These are phyloP conservation scores for Stromatinia cepivora DNA, from an alignment of 2,329 filamentous ascomycete species.

Conservation along the genomic window DNA sequence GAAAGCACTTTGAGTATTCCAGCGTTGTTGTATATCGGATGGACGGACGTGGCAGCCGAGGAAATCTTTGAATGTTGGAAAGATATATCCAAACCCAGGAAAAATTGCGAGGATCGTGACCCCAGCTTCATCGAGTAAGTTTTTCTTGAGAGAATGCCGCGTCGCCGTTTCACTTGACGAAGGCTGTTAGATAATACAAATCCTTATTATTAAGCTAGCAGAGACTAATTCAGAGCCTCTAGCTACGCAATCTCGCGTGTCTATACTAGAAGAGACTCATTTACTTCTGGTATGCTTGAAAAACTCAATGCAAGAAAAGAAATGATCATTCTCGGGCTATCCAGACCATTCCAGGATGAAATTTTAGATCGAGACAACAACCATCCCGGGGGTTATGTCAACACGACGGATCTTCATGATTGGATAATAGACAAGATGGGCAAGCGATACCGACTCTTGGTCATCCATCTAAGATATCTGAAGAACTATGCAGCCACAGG, in stretches of 20 bases:
- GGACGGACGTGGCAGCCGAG: neutral
- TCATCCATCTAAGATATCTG: neutral
- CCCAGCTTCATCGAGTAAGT: conserved; percentile 13
- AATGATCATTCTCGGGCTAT: neutral
- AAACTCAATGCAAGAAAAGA: neutral
- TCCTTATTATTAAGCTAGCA: neutral
- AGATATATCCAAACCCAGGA: neutral
- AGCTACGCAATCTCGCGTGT: neutral
- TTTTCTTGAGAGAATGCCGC: neutral
- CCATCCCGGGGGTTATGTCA: neutral
- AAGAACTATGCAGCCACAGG: conserved; percentile 9
- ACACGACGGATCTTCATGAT: neutral
- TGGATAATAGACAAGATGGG: conserved; percentile 5
- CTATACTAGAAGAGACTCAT: neutral
- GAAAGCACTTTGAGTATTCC: neutral
- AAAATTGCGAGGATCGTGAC: neutral
- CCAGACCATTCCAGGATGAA: neutral
- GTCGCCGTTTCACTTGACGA: neutral
- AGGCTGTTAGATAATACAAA: neutral
- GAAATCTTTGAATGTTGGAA: neutral
- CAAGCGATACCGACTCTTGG: neutral
- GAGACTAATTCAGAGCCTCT: neutral
- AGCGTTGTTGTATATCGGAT: neutral
- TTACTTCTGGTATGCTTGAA: neutral
- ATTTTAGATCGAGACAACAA: neutral